Evolutionary conservation across 1,139 yeast genomes (phyloP).

Genomic region (Wickerhamomyces sp.): DNA sequence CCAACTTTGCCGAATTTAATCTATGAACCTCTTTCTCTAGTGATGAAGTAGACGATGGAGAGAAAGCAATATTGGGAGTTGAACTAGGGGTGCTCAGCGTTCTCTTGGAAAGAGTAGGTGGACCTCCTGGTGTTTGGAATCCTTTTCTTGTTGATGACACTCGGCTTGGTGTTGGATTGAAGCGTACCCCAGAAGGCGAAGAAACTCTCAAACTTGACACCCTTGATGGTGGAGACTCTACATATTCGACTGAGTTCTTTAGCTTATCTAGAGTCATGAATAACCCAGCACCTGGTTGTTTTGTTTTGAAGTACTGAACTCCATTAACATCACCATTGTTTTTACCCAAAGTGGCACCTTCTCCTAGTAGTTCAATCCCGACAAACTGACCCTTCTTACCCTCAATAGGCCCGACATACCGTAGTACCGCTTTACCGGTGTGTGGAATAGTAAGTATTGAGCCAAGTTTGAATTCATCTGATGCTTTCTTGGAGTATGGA

Average conservation of each 20-base stretch:
- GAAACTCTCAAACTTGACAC: slow-evolving; percentile 10
- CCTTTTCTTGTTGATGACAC: neutral
- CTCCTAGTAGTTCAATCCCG: slow-evolving; percentile 76
- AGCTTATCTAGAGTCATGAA: slow-evolving; percentile 69
- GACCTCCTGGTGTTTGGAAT: slow-evolving; percentile 1
- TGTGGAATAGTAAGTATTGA: slow-evolving; percentile 26
- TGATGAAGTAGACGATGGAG: slow-evolving; percentile 6
- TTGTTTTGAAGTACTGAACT: slow-evolving; percentile 55
- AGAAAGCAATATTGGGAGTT: slow-evolving; percentile 6
- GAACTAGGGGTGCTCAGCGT: slow-evolving; percentile 4
- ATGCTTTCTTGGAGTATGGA: slow-evolving; percentile 11
- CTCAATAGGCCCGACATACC: slow-evolving; percentile 69
- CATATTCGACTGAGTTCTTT: slow-evolving; percentile 22
- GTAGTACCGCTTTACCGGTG: slow-evolving; percentile 50
- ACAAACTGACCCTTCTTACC: slow-evolving; percentile 79
- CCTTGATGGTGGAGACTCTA: slow-evolving; percentile 9
- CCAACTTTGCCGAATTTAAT: slow-evolving; percentile 12
- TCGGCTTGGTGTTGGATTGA: slow-evolving; percentile 16
- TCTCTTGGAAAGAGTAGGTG: neutral
- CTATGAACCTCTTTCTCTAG: slow-evolving; percentile 16
- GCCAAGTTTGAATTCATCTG: slow-evolving; percentile 19
- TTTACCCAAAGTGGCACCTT: slow-evolving; percentile 63
- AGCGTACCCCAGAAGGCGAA: slow-evolving; percentile 12
- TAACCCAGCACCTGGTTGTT: slow-evolving; percentile 61
- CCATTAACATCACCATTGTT: slow-evolving; percentile 73